These are phyloP conservation scores for Cystoderma amianthinum DNA, from an alignment of 768 basidiomycete genomes.

Conservation along the genomic window DNA sequence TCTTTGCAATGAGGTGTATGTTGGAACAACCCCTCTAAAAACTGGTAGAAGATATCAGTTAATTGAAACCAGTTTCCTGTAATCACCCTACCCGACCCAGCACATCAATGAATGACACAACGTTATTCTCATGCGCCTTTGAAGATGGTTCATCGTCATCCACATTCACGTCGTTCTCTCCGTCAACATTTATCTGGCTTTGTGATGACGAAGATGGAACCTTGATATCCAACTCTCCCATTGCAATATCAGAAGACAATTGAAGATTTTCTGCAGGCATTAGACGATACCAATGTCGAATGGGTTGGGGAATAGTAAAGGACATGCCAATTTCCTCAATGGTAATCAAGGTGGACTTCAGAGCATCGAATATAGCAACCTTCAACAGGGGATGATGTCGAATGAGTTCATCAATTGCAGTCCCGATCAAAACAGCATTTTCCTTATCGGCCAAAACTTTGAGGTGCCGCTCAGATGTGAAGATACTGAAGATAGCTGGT, in stretches of 20 bases:
- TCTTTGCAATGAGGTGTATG: constrained; percentile 87
- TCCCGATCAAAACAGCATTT: constrained; percentile 83
- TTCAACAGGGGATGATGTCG: constrained; percentile 92
- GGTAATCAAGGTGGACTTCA: constrained; percentile 62
- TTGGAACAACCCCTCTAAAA: constrained; percentile 92
- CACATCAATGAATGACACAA: constrained; percentile 76
- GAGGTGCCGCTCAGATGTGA: constrained; percentile 78
- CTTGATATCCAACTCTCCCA: constrained; percentile 36
- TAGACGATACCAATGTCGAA: constrained; percentile 64
- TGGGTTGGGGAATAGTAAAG: constrained; percentile 48
- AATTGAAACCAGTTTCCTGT: neutral
- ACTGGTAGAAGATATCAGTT: constrained; percentile 36
- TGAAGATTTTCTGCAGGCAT: constrained; percentile 16
- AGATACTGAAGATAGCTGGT: constrained; percentile 77
- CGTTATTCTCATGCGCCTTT: constrained; percentile 64
- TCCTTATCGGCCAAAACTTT: constrained; percentile 89
- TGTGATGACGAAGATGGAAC: constrained; percentile 10
- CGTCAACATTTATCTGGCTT: constrained; percentile 7
- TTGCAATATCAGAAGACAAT: constrained; percentile 31
- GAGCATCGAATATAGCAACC: constrained; percentile 66
- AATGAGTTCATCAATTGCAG: constrained; percentile 89
- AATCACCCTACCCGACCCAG: constrained; percentile 56
- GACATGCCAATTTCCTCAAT: constrained; percentile 69
- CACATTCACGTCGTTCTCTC: constrained; percentile 13
- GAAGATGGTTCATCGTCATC: constrained; percentile 18